Percentiles rank a stretch among this genome's conserved stretches.
These are phyloP conservation scores for Colletotrichum liaoningense DNA, from an alignment of 2,329 filamentous ascomycete species.

Conservation along the genomic window DNA sequence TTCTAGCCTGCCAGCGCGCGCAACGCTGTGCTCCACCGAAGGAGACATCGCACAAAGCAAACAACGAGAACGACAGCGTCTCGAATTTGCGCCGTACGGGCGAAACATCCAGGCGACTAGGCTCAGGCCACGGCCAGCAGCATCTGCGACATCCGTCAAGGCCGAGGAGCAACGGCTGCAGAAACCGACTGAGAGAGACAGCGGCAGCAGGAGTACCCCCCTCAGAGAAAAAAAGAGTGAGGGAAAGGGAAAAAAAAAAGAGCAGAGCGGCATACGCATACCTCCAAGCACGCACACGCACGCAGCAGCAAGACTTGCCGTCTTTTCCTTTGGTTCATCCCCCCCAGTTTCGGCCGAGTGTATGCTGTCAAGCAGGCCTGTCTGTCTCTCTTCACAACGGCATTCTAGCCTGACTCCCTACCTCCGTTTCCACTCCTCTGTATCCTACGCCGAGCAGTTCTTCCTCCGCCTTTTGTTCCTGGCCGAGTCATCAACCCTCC, in stretches of 20 bases:
- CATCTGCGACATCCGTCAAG: conserved; percentile 23
- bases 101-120: conserved; percentile 23
- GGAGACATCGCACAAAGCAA: conserved; percentile 33
- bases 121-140: conserved; percentile 28
- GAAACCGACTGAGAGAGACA: conserved; percentile 28
- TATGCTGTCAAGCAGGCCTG: conserved; percentile 31
- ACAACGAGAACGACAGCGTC: conserved; percentile 16
- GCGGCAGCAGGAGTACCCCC: conserved; percentile 1
- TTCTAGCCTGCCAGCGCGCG: conserved; percentile 28
- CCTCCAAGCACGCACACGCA: conserved; percentile 1
- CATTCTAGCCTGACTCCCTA: conserved; percentile 36
- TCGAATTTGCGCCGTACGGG: conserved; percentile 19
- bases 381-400: conserved; percentile 30
- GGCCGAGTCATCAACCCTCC: conserved; percentile 33
- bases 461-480: conserved; percentile 28
- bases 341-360: conserved; percentile 31
- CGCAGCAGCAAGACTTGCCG: conserved; percentile 19
- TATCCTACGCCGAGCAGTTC: conserved; percentile 24
- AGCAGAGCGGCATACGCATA: conserved; percentile 20
- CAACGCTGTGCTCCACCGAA: conserved; percentile 35
- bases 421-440: conserved; percentile 29
- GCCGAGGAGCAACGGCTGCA: neutral
- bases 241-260: neutral
- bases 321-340: conserved; percentile 32
- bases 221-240: neutral